These are phyloP conservation scores for Beta vulgaris DNA, from an alignment of 148 eudicot genomes.

Conservation along the genomic window DNA sequence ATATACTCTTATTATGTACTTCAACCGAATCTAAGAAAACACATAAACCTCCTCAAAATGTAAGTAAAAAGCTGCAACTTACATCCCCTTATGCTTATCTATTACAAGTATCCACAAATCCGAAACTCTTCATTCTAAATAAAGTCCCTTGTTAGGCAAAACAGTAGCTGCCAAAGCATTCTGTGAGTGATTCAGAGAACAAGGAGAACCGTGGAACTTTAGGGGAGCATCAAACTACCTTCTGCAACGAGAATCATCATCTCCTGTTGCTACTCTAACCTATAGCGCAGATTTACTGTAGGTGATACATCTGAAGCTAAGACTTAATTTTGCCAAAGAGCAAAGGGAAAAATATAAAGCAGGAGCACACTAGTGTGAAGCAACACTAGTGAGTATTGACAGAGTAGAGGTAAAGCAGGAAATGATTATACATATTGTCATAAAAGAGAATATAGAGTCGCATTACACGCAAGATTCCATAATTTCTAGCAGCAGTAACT, in stretches of 20 bases:
- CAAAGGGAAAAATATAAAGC: background rate
- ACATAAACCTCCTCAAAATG: no score
- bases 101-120: no score
- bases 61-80: no score
- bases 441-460: background rate
- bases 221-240: constrained; percentile 11
- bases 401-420: background rate
- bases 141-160: no score
- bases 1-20: no score
- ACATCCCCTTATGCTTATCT: no score
- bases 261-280: constrained; percentile 7
- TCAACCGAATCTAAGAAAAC: no score
- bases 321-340: background rate
- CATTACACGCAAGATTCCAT: background rate
- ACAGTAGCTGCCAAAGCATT: no score
- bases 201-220: constrained; percentile 39
- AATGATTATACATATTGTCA: background rate
- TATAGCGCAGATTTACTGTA: background rate
- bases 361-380: background rate
- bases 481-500: background rate
- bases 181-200: no score
- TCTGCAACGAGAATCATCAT: background rate
- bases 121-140: no score
- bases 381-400: background rate
- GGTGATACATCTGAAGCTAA: background rate